Percentiles rank a stretch among this genome's conserved stretches.
These are phyloP conservation scores for Porpolomopsis calyptriformis DNA, from an alignment of 768 basidiomycete species.

Conservation along the genomic window DNA sequence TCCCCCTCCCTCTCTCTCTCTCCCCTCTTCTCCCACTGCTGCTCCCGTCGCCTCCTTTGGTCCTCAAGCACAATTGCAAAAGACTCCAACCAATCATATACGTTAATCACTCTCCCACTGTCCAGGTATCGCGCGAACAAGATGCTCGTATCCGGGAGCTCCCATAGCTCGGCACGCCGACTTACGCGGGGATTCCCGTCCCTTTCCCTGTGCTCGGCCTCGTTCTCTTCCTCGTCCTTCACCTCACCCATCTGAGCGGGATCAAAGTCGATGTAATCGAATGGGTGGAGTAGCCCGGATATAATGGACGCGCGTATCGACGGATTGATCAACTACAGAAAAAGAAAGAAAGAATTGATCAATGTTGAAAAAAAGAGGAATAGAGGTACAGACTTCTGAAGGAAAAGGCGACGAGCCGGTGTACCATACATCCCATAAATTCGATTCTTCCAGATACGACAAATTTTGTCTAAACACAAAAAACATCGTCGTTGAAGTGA, in stretches of 20 bases:
- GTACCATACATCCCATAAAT: conserved; percentile 67
- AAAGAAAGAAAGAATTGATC: not conserved
- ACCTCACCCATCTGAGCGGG: conserved; percentile 1
- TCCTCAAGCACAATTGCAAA: conserved; percentile 59
- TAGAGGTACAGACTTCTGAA: conserved; percentile 42
- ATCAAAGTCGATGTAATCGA: conserved; percentile 31
- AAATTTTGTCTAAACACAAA: conserved; percentile 28
- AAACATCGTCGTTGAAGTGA: not conserved
- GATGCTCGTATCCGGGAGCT: conserved; percentile 66
- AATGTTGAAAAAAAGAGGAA: too few relatives aligned
- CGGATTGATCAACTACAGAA: conserved; percentile 53
- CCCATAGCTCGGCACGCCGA: conserved; percentile 35
- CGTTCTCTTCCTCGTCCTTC: conserved; percentile 13
- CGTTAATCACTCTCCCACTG: conserved; percentile 73
- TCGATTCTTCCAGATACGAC: conserved; percentile 36
- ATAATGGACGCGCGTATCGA: conserved; percentile 52
- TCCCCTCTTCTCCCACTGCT: conserved; percentile 12
- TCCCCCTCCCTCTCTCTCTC: too few relatives aligned
- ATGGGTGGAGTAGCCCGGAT: conserved; percentile 50
- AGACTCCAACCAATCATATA: conserved; percentile 82
- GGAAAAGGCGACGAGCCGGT: conserved; percentile 57
- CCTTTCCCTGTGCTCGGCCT: too few relatives aligned
- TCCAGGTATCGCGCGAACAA: conserved; percentile 69
- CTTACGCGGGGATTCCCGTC: too few relatives aligned
- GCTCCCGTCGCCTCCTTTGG: conserved; percentile 26